Percentiles rank a stretch among this genome's conserved stretches.
These are phyloP conservation scores for Avena atlantica DNA, from an alignment of 176 grass and related monocot genomes.

Conservation along the genomic window DNA sequence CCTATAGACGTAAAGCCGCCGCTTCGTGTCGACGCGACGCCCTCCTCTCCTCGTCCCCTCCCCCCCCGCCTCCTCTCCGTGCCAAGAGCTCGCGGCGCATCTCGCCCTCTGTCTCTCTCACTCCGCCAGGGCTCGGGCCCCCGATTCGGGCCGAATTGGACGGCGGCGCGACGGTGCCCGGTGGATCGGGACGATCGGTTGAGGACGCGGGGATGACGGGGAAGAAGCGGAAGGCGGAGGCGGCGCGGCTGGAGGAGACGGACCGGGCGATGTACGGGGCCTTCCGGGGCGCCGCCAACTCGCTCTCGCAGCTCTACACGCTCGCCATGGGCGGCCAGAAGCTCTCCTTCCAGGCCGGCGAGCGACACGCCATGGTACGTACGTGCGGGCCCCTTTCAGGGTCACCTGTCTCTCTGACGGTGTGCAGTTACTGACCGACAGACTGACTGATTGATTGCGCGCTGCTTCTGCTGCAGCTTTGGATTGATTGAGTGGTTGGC, in stretches of 20 bases:
- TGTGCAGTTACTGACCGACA: not conserved
- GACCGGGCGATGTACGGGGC: slow-evolving; percentile 73
- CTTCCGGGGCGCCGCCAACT: slow-evolving; percentile 72
- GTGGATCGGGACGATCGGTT: not conserved
- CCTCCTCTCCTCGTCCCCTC: not conserved
- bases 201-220: slow-evolving; percentile 30
- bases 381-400: too few species aligned
- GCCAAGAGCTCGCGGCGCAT: slow-evolving; percentile 22
- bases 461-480: not conserved
- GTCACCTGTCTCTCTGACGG: not conserved
- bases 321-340: slow-evolving; percentile 73
- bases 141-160: not conserved
- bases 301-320: slow-evolving; percentile 76
- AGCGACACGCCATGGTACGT: slow-evolving; percentile 78
- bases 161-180: not conserved
- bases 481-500: not conserved
- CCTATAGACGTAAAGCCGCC: slow-evolving; percentile 46
- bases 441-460: not conserved
- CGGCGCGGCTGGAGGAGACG: slow-evolving; percentile 74
- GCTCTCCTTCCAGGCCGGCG: slow-evolving; percentile 70
- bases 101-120: not conserved
- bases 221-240: slow-evolving; percentile 81
- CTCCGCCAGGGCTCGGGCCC: not conserved
- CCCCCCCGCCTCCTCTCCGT: not conserved
- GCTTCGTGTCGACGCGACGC: slow-evolving; percentile 57